Percentiles rank a stretch among this genome's conserved stretches.
These are phyloP conservation scores for Zygnema circumcarinatum DNA, from an alignment of 139 green algal genomes.

Conservation along the genomic window DNA sequence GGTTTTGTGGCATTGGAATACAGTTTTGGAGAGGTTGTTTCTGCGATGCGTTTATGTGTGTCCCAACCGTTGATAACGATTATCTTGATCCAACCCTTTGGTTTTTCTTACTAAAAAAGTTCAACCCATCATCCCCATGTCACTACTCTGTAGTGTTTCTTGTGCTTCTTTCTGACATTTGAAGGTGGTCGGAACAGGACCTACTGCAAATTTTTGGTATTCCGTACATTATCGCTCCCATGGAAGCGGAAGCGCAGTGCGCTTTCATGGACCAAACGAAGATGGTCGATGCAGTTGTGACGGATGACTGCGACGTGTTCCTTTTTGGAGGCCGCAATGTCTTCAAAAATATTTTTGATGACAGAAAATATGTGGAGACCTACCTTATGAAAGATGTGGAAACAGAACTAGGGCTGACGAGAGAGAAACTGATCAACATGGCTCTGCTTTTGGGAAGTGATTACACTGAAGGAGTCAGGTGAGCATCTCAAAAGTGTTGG, in stretches of 20 bases:
- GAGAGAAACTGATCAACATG: constrained; percentile 66
- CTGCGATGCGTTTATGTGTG: too few species aligned
- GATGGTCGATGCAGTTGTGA: constrained; percentile 95
- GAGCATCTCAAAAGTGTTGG: background rate
- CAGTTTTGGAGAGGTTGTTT: too few species aligned
- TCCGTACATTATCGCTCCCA: constrained; percentile 95
- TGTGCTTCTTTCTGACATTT: too few species aligned
- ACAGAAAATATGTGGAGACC: constrained; percentile 88
- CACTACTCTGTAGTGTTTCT: too few species aligned
- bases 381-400: constrained; percentile 83
- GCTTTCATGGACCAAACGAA: constrained; percentile 81
- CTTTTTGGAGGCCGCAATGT: constrained; percentile 90
- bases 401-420: constrained; percentile 82
- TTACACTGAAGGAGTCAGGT: constrained; percentile 84
- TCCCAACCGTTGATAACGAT: too few species aligned
- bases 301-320: constrained; percentile 98
- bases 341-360: constrained; percentile 85
- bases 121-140: too few species aligned
- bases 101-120: too few species aligned
- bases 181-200: too few species aligned
- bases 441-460: constrained; percentile 93
- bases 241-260: constrained; percentile 92
- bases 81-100: too few species aligned
- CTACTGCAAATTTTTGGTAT: constrained; percentile 83
- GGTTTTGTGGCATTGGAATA: too few species aligned